Base-by-base conservation (phyloP, 164 flowering plant genomes). In the Warburgia ugandensis region DNA sequence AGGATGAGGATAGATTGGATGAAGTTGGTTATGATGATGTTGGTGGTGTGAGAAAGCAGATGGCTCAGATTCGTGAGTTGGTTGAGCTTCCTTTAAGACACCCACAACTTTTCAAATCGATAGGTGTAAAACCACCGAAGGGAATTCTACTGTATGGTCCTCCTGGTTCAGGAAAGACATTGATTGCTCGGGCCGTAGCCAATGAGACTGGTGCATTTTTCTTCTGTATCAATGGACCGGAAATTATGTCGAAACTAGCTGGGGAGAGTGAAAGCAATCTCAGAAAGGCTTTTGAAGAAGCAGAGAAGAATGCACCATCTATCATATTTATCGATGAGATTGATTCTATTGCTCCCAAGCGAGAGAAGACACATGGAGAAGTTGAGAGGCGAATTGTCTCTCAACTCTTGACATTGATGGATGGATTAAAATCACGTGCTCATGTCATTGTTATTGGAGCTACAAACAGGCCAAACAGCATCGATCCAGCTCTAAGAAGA, bases 21-120 rank as follows among this genome's bases (percentile, higher is more conserved):
- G 95, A 86, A 47, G 73, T 86, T 47, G 95, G 95, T 41, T 86
- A 86, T 71, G 95, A 86, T 68, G 95, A 86, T 77, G 95, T 86
- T 38, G 95, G 95, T 76, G 95, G 95, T n/a, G 95, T 86, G 14
- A 68, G 95, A 35, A 86, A 86, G 54, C 95, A 86, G 72, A 86
- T 86, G 95, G 95, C 91, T 49, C 91, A 83, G 71, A 86, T 86
- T 56, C 65, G 95, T 10, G 95, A 86, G 56, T 54, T 83, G 20
- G 95, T 86, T 43, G 95, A 86, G 73, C 81, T 86, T 50, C 95
- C 95, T 5, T 59, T 86, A 23, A 77, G 95, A 63, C 95, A 86
- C 58, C 95, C 95, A 3, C 91, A 86, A 59, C 80, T 86, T 22
- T 86, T 86, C 51, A 83, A 83, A 49, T 80, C 88, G 3, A 83